Evolutionary conservation across 805 yeast species (phyloP), one percentile per base, ranked within the genome.

Genomic region (Candida tibetensis): DNA sequence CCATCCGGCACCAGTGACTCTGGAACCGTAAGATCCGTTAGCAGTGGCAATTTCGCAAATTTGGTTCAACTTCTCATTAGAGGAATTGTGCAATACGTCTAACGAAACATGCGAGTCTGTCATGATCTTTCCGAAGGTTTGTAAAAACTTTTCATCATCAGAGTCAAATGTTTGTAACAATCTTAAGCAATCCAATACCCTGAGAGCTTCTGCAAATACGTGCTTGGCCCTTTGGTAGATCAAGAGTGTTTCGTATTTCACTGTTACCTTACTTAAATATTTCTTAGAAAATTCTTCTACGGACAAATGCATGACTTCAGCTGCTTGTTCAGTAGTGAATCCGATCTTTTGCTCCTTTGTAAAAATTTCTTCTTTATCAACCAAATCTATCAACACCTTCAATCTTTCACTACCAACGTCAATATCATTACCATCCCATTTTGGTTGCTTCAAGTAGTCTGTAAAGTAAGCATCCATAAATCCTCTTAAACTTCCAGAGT

Each of bases 1-100:
- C 72, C 80, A 82, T 3, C 90, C 90, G 14, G 90, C 89, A 18
- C 89, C 90, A 7, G 89, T 82, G n/a, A 80, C 71, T 38, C 90
- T 68, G 1, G 85, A 77, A 13, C 89, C 89, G 41, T 59, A 67
- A 1, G 85, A 66, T 3, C 88, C 89, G 42, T 73, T 68, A 2
- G 46, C 53, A 28, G 64, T 53, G 3, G 85, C 87, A 36, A 82
- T 71, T 6, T 52, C 38, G 50, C 83, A 77, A 28, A 82, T 55
- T 9, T 60, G 56, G 39, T 81, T 76, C 39, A 80, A 70, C 43
- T 74, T 81, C 1, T 67, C 68, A 45, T 76, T 74, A 3, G 85
- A 78, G 37, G 82, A 77, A 39, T 78, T 70, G 58, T 70, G 76
- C 25, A 67, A 56, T 19, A 60, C 45, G 23, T 68, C 61, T 37